phyloP scores from a whole-genome alignment of 2,329 filamentous ascomycete species.

The Hymenotorrendiella dingleyae region DNA sequence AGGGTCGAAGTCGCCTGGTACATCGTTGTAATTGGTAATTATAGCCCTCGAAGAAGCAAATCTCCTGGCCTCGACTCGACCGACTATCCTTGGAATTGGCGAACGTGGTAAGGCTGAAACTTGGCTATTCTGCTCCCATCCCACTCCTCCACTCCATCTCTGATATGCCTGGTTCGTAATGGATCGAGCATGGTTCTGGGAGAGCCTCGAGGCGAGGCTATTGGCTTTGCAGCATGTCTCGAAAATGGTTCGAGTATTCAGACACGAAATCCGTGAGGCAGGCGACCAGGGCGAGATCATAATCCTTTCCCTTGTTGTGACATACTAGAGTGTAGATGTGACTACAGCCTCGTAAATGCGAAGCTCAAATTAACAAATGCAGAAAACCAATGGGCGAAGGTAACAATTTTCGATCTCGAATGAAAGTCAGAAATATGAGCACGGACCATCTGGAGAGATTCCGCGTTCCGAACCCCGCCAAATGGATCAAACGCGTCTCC shows the following conservation, averaged over 20 bases:
- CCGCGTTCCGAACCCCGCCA: constrained; percentile 1
- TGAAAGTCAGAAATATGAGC: too few relatives aligned
- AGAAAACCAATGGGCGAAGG: too few relatives aligned
- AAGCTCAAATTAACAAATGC: too few relatives aligned
- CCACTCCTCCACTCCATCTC: neutral
- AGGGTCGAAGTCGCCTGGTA: constrained; percentile 54
- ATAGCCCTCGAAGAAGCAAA: constrained; percentile 22
- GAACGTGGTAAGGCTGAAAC: too few relatives aligned
- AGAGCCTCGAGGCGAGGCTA: constrained; percentile 21
- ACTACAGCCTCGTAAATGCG: too few relatives aligned
- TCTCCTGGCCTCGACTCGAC: constrained; percentile 11
- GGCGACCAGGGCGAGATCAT: constrained; percentile 26
- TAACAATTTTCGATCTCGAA: too few relatives aligned
- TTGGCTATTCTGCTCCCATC: neutral
- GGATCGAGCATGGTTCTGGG: constrained; percentile 12
- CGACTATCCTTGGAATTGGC: neutral
- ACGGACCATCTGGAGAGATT: too few relatives aligned
- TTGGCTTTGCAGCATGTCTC: constrained; percentile 21
- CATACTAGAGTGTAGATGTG: too few relatives aligned
- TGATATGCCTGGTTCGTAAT: constrained; percentile 9
- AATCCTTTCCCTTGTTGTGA: constrained; percentile 11
- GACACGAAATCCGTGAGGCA: constrained; percentile 20
- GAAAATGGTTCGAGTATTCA: constrained; percentile 17
- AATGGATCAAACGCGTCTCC: constrained; percentile 9
- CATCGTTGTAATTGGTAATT: constrained; percentile 49